Percentiles rank a stretch among this genome's conserved stretches.
Evolutionary conservation across 108 stramenopile genomes (phyloP).

Genomic region (Cyclotella cryptica): DNA sequence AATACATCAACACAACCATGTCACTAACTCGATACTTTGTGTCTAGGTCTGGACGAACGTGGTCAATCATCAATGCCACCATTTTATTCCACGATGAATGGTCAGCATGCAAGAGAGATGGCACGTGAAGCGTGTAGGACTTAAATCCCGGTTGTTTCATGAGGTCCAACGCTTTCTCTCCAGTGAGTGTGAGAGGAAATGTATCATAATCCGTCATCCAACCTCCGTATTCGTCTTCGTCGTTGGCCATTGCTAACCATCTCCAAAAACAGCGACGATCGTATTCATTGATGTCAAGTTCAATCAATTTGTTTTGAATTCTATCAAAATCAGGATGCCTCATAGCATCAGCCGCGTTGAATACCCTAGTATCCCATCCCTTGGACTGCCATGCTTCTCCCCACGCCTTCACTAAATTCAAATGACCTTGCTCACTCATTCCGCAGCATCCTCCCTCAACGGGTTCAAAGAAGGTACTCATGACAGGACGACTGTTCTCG

Average conservation of each 20-base stretch:
- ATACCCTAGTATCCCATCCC: constrained; percentile 13
- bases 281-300: constrained; percentile 5
- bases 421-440: constrained; percentile 13
- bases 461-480: constrained; percentile 15
- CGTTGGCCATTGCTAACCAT: constrained; percentile 25
- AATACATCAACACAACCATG: constrained; percentile 9
- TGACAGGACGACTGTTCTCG: constrained; percentile 4
- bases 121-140: constrained; percentile 12
- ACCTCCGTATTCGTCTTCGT: constrained; percentile 9
- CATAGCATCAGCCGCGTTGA: constrained; percentile 6
- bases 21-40: neutral
- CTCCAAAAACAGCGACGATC: constrained; percentile 27
- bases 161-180: constrained; percentile 14
- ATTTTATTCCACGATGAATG: constrained; percentile 14
- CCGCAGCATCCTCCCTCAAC: constrained; percentile 20
- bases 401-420: constrained; percentile 7
- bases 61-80: constrained; percentile 21
- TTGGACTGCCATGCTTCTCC: constrained; percentile 1
- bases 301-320: constrained; percentile 9
- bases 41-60: neutral
- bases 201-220: constrained; percentile 35
- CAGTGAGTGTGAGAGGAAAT: constrained; percentile 22
- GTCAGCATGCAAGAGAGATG: constrained; percentile 19
- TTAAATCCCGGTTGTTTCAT: constrained; percentile 14
- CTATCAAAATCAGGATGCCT: constrained; percentile 5